phyloP scores from a whole-genome alignment of 768 basidiomycete species.

The Pulveroboletus ravenelii region DNA sequence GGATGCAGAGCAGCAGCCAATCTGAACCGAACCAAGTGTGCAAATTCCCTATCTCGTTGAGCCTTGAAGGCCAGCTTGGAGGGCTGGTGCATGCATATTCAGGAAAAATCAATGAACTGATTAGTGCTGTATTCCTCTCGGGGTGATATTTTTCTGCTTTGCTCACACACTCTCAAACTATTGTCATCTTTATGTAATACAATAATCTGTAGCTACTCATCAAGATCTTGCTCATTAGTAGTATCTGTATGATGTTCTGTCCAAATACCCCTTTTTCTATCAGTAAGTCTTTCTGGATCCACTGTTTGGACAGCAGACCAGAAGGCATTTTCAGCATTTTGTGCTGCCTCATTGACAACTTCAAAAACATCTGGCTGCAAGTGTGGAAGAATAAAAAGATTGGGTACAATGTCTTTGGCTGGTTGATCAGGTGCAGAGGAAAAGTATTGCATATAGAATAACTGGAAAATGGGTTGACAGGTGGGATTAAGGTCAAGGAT shows the following conservation, averaged over 20 bases:
- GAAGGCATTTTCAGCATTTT: constrained; percentile 54
- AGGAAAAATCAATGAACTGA: too few species aligned
- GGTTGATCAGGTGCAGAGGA: not conserved
- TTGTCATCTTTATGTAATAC: not conserved
- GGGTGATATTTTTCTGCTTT: too few species aligned
- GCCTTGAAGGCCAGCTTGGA: too few species aligned
- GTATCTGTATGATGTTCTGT: not conserved
- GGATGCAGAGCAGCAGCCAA: too few species aligned
- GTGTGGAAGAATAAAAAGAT: constrained; percentile 22
- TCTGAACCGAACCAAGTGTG: too few species aligned
- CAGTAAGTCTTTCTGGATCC: not conserved
- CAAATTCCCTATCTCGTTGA: too few species aligned
- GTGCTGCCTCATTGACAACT: constrained; percentile 51
- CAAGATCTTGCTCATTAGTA: not conserved
- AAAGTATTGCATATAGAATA: constrained; percentile 51
- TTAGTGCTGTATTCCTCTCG: too few species aligned
- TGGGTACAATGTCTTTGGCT: not conserved
- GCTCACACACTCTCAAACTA: not conserved
- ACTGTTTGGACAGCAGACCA: constrained; percentile 31
- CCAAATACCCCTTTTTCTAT: constrained; percentile 10
- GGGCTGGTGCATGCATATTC: too few species aligned
- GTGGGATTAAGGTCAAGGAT: constrained; percentile 29
- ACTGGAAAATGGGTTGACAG: constrained; percentile 39
- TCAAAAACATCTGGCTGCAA: constrained; percentile 42
- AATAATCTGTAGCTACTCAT: not conserved